A percentile compares a stretch with the other conserved stretches of the same genome.
These are phyloP conservation scores for Neonectria faginata DNA, from an alignment of 2,329 filamentous ascomycete genomes.

Conservation along the genomic window DNA sequence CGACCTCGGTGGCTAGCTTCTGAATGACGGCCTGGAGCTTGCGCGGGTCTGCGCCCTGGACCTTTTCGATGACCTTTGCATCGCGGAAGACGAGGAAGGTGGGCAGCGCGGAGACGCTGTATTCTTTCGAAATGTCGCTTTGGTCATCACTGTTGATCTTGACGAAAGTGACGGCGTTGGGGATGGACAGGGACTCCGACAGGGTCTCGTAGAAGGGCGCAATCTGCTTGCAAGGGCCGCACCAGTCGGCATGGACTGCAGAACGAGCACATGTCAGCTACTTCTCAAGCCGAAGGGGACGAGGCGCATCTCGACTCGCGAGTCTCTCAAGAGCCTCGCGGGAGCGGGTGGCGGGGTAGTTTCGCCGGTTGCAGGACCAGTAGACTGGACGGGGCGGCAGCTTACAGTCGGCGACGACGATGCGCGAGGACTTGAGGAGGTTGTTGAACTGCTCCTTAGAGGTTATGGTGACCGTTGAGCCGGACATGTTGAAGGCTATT, in stretches of 20 bases:
- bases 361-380: conserved; percentile 9
- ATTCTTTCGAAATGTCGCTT: conserved; percentile 77
- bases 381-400: conserved; percentile 2
- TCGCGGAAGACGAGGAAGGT: conserved; percentile 92
- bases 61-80: conserved; percentile 73
- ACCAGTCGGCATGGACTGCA: conserved; percentile 89
- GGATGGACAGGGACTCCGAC: conserved; percentile 75
- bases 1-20: conserved; percentile 76
- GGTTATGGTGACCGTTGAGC: conserved; percentile 49
- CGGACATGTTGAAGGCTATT: conserved; percentile 46
- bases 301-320: conserved; percentile 27
- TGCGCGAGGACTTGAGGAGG: conserved; percentile 76
- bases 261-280: conserved; percentile 34
- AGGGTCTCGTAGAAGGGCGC: conserved; percentile 86
- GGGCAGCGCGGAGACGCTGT: conserved; percentile 81
- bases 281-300: conserved; percentile 18
- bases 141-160: conserved; percentile 88
- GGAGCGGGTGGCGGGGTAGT: conserved; percentile 37
- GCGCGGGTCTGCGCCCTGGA: conserved; percentile 78
- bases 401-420: conserved; percentile 92
- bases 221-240: conserved; percentile 84
- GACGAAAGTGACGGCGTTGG: conserved; percentile 81
- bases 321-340: conserved; percentile 18
- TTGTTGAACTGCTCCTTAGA: conserved; percentile 73
- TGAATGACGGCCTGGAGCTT: conserved; percentile 78